These are phyloP conservation scores for Sugiyamaella novakii DNA, from an alignment of 1,139 yeast species.

Conservation along the genomic window DNA sequence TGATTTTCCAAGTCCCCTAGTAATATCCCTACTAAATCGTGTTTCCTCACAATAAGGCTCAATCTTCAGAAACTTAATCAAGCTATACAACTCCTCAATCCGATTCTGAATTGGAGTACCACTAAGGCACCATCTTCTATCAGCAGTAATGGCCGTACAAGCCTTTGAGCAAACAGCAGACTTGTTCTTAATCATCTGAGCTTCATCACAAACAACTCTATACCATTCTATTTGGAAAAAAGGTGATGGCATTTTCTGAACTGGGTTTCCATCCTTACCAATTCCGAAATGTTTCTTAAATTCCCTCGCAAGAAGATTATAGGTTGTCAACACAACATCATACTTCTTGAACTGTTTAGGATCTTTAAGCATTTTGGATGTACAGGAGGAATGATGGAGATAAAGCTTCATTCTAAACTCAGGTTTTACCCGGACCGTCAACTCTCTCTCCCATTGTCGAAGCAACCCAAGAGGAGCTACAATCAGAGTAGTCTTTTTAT, in stretches of 20 bases:
- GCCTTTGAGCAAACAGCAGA: slow-evolving; percentile 68
- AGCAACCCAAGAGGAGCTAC: slow-evolving; percentile 72
- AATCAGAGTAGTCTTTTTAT: slow-evolving; percentile 61
- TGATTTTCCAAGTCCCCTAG: slow-evolving; percentile 54
- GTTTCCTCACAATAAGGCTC: slow-evolving; percentile 52
- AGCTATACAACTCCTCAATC: slow-evolving; percentile 76
- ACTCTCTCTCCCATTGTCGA: slow-evolving; percentile 70
- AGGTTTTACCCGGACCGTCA: slow-evolving; percentile 57
- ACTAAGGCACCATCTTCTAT: slow-evolving; percentile 74
- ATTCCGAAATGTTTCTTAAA: slow-evolving; percentile 33
- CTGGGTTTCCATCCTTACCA: slow-evolving; percentile 38
- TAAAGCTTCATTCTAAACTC: slow-evolving; percentile 52
- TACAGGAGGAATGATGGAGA: slow-evolving; percentile 60
- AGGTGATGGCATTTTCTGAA: slow-evolving; percentile 52
- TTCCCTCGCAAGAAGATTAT: slow-evolving; percentile 63
- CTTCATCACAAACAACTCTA: slow-evolving; percentile 85
- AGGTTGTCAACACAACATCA: slow-evolving; percentile 82
- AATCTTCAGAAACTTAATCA: slow-evolving; percentile 70
- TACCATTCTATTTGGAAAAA: slow-evolving; percentile 62
- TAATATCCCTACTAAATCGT: slow-evolving; percentile 61
- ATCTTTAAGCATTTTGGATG: slow-evolving; percentile 39
- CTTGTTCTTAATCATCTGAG: slow-evolving; percentile 83
- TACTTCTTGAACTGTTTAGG: slow-evolving; percentile 54
- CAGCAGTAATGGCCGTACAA: slow-evolving; percentile 56
- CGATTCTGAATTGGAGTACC: slow-evolving; percentile 96